Evolutionary conservation across 768 basidiomycete genomes (phyloP), one percentile per base, ranked within the genome.

Genomic region (Boletus speciosus): DNA sequence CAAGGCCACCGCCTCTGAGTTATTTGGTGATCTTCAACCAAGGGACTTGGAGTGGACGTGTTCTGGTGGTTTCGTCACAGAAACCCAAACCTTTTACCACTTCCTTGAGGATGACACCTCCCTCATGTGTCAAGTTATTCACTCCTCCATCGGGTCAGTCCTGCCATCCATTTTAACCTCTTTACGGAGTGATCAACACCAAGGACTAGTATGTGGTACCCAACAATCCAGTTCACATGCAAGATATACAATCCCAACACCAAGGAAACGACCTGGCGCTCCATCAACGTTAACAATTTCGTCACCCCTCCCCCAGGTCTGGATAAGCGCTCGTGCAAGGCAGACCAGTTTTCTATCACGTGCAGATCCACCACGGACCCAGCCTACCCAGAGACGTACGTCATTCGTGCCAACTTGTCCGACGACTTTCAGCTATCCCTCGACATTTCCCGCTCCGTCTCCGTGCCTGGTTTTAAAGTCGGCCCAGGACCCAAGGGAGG

Each of bases 191-290:
- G 34, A 51, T 55, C 60, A 48, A 62, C 55, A 7, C 46, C 49
- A 54, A 47, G 2, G 59, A 14, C 56, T 64, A 96, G 94, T 23
- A 69, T 98, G 56, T 94, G 95, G 85, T 95, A 90, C 66, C 94
- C 97, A 4, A 91, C 88, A 31, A 86, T 96, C 63, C 96, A 99
- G 71, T 92, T 98, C 71, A 90, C 85, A 5, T 94, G 86, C 84
- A 96, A 94, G 73, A 73, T 89, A 47, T 86, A 82, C 75, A 82
- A 97, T 65, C 86, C 93, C 6, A 78, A 80, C 57, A 91, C 86
- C 19, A 82, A 84, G 52, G 79, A 88, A 63, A 79, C 73, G 43
- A 76, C 75, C 54, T 99, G 95, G 95, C 90, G 89, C 70, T 93
- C 91, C 27, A 67, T 93, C 69, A 93, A 93, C 54, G 89, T 90